Evolutionary conservation across 192 early-diverging fungal genomes (phyloP).

Genomic region (Kappamyces sp.): DNA sequence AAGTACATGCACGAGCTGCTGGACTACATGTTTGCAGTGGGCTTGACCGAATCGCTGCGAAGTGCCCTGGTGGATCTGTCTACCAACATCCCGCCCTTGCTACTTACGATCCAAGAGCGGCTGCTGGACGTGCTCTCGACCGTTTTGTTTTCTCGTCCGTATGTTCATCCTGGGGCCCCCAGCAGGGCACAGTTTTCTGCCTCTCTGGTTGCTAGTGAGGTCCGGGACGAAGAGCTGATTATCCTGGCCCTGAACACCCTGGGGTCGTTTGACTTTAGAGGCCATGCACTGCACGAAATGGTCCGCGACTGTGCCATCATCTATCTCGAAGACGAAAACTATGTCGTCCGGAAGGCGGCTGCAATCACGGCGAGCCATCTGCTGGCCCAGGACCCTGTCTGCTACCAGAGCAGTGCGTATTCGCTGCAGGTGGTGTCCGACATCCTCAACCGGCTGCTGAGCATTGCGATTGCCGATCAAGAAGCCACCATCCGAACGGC

Average conservation of each 20-base stretch:
- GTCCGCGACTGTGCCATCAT: constrained; percentile 78
- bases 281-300: constrained; percentile 68
- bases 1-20: constrained; percentile 82
- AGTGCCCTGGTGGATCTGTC: constrained; percentile 74
- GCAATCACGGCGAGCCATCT: constrained; percentile 80
- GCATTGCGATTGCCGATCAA: constrained; percentile 82
- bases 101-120: constrained; percentile 80
- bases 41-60: constrained; percentile 75
- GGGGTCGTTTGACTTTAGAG: constrained; percentile 80
- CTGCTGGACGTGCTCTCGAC: constrained; percentile 84
- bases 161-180: constrained; percentile 69
- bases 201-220: constrained; percentile 13
- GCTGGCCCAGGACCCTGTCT: constrained; percentile 74
- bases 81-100: constrained; percentile 73
- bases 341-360: constrained; percentile 76
- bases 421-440: constrained; percentile 80
- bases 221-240: constrained; percentile 65
- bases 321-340: constrained; percentile 73
- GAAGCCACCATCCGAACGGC: constrained; percentile 71
- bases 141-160: constrained; percentile 75
- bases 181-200: constrained; percentile 21
- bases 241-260: constrained; percentile 79
- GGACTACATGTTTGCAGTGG: constrained; percentile 87
- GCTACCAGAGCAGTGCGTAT: constrained; percentile 63
- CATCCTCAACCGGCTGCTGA: constrained; percentile 81